These are phyloP conservation scores for Lactarius sp. DNA, from an alignment of 768 basidiomycete species.

Conservation along the genomic window DNA sequence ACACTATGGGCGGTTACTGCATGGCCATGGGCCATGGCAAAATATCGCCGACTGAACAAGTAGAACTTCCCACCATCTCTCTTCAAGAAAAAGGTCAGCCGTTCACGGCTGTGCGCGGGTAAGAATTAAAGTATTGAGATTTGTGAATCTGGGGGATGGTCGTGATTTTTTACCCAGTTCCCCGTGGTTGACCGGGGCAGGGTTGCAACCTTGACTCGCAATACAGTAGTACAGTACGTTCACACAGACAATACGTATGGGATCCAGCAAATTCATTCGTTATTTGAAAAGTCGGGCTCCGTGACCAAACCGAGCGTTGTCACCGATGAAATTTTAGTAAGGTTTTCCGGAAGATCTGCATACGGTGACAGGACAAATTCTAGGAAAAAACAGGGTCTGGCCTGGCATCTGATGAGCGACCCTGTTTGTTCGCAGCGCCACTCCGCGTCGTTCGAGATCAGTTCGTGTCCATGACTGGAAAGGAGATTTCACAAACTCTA, in stretches of 20 bases:
- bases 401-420: conserved; percentile 6
- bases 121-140: background rate
- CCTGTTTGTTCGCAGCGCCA: conserved; percentile 14
- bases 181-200: too few relatives aligned
- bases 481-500: conserved; percentile 3
- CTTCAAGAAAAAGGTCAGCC: background rate
- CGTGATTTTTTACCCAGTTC: background rate
- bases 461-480: background rate
- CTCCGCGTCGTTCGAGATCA: conserved; percentile 6
- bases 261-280: background rate
- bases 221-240: background rate
- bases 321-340: conserved; percentile 3
- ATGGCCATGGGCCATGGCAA: background rate
- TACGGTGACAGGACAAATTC: background rate
- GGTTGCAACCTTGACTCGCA: background rate
- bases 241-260: background rate
- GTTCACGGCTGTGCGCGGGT: background rate
- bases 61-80: background rate
- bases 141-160: background rate
- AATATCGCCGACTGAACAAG: background rate
- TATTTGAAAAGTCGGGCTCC: conserved; percentile 8
- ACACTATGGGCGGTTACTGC: background rate
- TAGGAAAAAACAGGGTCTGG: background rate
- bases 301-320: background rate
- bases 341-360: background rate